Evolutionary conservation across 345 rosid species (phyloP).

Genomic region (Hibiscus trionum): DNA sequence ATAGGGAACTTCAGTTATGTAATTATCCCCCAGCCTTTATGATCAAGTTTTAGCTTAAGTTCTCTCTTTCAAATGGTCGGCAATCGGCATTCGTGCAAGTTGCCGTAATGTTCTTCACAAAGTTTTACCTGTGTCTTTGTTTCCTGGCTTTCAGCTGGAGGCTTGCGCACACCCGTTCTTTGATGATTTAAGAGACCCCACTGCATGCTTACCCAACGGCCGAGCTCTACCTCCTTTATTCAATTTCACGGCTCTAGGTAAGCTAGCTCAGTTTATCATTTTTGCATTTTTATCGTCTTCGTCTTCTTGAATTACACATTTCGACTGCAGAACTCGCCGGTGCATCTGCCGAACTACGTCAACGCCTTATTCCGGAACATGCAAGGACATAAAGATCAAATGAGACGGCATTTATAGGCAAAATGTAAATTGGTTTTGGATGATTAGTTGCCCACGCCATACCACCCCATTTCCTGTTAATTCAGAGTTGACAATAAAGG

Average conservation of each 20-base stretch:
- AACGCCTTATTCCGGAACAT: conserved; percentile 76
- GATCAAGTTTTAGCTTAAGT: neutral
- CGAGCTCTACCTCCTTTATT: conserved; percentile 76
- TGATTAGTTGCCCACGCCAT: conserved; percentile 12
- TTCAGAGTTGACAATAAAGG: neutral
- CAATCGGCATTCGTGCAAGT: too few relatives aligned
- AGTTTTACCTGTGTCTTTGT: neutral
- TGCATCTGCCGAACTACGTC: conserved; percentile 67
- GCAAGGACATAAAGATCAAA: conserved; percentile 28
- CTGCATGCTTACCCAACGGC: conserved; percentile 75
- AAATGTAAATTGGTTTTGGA: conserved; percentile 15
- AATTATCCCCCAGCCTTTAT: neutral
- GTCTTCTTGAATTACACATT: conserved; percentile 7
- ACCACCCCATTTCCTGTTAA: neutral
- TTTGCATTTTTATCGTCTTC: neutral
- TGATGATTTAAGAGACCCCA: conserved; percentile 73
- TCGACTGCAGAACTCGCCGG: conserved; percentile 71
- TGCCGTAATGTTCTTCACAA: neutral
- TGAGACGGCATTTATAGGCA: conserved; percentile 11
- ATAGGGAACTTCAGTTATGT: neutral
- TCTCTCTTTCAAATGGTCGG: neutral
- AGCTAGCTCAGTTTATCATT: neutral
- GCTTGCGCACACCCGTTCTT: conserved; percentile 98
- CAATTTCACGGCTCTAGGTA: conserved; percentile 92
- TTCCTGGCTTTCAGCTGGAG: conserved; percentile 50